phyloP scores from a whole-genome alignment of 1,284 basidiomycete species.

The Crepidotus sp. region DNA sequence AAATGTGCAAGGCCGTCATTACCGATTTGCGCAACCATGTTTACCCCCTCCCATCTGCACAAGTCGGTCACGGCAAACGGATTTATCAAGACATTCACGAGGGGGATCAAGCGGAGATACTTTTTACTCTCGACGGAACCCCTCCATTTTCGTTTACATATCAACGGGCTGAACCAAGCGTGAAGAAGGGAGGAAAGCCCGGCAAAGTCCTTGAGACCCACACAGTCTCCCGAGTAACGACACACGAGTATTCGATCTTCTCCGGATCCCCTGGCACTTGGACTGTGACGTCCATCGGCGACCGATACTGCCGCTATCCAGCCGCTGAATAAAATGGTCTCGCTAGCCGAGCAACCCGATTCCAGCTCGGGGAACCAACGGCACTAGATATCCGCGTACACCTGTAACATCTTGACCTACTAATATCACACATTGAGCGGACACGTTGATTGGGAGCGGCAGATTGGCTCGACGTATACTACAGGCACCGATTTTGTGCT shows the following conservation, averaged over 20 bases:
- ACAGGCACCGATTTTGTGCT: slow-evolving; percentile 13
- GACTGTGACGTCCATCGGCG: slow-evolving; percentile 86
- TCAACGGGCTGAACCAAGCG: slow-evolving; percentile 65
- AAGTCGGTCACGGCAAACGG: slow-evolving; percentile 77
- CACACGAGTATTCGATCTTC: slow-evolving; percentile 78
- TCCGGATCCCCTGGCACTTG: slow-evolving; percentile 75
- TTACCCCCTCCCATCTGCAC: slow-evolving; percentile 80
- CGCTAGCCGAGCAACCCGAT: slow-evolving; percentile 29
- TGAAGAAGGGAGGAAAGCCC: slow-evolving; percentile 53
- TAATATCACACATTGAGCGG: slow-evolving; percentile 6
- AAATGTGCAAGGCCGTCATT: slow-evolving; percentile 77
- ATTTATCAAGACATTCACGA: slow-evolving; percentile 44
- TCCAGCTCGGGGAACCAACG: slow-evolving; percentile 9
- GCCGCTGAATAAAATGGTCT: too few relatives aligned
- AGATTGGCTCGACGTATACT: slow-evolving; percentile 10
- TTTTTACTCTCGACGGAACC: slow-evolving; percentile 82
- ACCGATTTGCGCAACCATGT: slow-evolving; percentile 72
- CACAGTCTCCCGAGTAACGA: slow-evolving; percentile 73
- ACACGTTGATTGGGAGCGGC: neutral
- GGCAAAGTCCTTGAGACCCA: slow-evolving; percentile 82
- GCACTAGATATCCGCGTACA: slow-evolving; percentile 4
- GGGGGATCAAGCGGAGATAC: slow-evolving; percentile 89
- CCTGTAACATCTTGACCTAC: slow-evolving; percentile 11
- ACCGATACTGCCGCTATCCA: slow-evolving; percentile 79
- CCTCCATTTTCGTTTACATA: slow-evolving; percentile 96